phyloP scores from a whole-genome alignment of 495 filamentous ascomycete genomes.

The Penicillium argentinense region DNA sequence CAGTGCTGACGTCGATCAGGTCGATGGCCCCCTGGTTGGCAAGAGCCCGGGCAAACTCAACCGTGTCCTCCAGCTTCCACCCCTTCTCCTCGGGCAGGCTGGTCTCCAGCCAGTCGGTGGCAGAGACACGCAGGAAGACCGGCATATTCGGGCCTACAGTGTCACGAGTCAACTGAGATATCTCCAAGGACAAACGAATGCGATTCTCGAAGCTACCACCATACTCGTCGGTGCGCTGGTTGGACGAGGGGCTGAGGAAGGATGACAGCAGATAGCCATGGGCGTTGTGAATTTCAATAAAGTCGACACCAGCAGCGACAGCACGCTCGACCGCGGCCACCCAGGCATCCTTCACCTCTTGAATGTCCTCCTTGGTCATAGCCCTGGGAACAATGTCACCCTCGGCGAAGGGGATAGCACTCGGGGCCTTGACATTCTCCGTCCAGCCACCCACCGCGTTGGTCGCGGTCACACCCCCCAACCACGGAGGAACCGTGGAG shows the following conservation, averaged over 20 bases:
- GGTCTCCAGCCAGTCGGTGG: conserved; percentile 62
- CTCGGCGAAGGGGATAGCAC: conserved; percentile 53
- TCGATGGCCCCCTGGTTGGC: conserved; percentile 59
- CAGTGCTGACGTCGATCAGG: conserved; percentile 64
- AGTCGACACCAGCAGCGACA: conserved; percentile 57
- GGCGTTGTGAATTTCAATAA: conserved; percentile 59
- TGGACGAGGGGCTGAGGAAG: conserved; percentile 64
- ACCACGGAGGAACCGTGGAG: conserved; percentile 67
- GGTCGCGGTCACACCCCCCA: conserved; percentile 47
- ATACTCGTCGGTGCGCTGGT: conserved; percentile 64
- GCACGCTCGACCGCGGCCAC: conserved; percentile 55
- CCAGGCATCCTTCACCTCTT: conserved; percentile 57
- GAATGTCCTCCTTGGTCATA: conserved; percentile 58
- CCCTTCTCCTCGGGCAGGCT: conserved; percentile 44
- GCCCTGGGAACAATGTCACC: conserved; percentile 51
- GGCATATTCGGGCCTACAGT: conserved; percentile 59
- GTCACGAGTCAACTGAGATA: conserved; percentile 56
- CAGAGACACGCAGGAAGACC: conserved; percentile 62
- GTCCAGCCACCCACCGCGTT: conserved; percentile 64
- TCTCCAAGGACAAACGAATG: conserved; percentile 56
- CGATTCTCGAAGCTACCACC: conserved; percentile 67
- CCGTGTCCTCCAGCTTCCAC: conserved; percentile 59
- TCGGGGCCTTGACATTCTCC: conserved; percentile 55
- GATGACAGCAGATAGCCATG: conserved; percentile 66
- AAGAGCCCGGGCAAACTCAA: conserved; percentile 54